Conservation (phyloP, 345 rosid species). For the Heritiera fomes region DNA sequence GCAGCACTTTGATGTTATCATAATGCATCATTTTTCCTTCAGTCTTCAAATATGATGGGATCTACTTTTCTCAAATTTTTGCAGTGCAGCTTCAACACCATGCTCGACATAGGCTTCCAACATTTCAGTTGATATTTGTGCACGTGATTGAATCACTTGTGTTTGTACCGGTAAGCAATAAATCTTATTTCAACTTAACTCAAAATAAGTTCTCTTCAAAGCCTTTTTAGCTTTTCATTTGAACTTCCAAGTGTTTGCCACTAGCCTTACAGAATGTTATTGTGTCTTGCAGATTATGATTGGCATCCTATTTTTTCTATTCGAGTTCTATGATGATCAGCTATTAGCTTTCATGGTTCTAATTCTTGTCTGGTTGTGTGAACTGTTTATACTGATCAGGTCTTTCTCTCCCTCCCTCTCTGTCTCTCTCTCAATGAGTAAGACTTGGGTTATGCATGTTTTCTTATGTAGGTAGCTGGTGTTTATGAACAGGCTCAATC, state of each 20-base stretch:
- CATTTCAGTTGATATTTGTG: constrained; percentile 97
- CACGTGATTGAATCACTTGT: constrained; percentile 97
- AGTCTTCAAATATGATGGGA: constrained; percentile 34
- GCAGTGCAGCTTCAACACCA: constrained; percentile 99
- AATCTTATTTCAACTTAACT: background rate
- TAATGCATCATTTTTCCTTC: background rate
- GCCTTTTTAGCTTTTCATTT: background rate
- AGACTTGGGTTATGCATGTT: constrained; percentile 5
- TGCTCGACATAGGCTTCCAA: constrained; percentile 94
- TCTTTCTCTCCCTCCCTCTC: constrained; percentile 34
- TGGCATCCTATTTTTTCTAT: constrained; percentile 92
- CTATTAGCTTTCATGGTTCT: constrained; percentile 98
- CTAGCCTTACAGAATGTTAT: background rate
- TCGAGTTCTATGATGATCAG: constrained; percentile 98
- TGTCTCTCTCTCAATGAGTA: constrained; percentile 1
- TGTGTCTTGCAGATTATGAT: constrained; percentile 88
- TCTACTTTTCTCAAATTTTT: constrained; percentile 41
- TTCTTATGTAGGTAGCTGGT: background rate
- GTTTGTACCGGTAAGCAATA: constrained; percentile 81
- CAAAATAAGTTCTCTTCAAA: background rate
- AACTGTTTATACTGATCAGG: constrained; percentile 93
- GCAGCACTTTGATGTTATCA: background rate
- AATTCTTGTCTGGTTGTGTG: constrained; percentile 98
- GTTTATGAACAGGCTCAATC: background rate
- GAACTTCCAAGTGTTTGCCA: background rate